Evolutionary conservation across 768 basidiomycete genomes (phyloP).

Genomic region (Suillus bovinus): DNA sequence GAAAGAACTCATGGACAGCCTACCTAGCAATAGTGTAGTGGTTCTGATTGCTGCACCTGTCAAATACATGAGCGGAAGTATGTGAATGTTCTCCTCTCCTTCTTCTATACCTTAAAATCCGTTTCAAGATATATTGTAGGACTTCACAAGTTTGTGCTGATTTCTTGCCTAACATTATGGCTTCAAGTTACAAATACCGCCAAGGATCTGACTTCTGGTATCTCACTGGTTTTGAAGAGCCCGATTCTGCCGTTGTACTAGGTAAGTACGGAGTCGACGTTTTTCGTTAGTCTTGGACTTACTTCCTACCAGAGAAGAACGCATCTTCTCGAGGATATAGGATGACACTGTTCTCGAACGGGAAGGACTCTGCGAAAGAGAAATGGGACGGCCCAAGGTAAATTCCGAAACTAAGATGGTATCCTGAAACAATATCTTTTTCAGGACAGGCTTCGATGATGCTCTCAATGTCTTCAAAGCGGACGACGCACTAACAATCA

Average conservation of each 20-base stretch:
- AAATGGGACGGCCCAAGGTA: slow-evolving; percentile 91
- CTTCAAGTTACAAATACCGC: slow-evolving; percentile 86
- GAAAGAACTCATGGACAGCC: slow-evolving; percentile 63
- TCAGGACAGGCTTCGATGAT: slow-evolving; percentile 67
- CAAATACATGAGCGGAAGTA: slow-evolving; percentile 85
- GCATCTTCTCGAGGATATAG: slow-evolving; percentile 74
- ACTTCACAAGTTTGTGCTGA: slow-evolving; percentile 11
- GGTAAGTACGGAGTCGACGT: slow-evolving; percentile 57
- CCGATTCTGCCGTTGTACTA: slow-evolving; percentile 85
- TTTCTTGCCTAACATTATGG: slow-evolving; percentile 12
- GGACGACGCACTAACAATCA: slow-evolving; percentile 66
- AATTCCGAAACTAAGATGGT: neutral
- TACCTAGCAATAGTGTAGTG: slow-evolving; percentile 75
- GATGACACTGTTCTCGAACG: slow-evolving; percentile 83
- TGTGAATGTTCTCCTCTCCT: slow-evolving; percentile 31
- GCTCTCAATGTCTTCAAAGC: slow-evolving; percentile 71
- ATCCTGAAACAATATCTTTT: slow-evolving; percentile 11
- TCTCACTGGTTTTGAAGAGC: slow-evolving; percentile 93
- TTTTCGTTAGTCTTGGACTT: slow-evolving; percentile 7
- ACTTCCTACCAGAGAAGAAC: slow-evolving; percentile 55
- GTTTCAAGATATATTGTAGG: slow-evolving; percentile 74
- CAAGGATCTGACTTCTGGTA: slow-evolving; percentile 95
- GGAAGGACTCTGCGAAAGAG: slow-evolving; percentile 73
- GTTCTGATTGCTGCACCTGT: slow-evolving; percentile 77
- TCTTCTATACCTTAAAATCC: slow-evolving; percentile 14